Base-by-base conservation (phyloP, 805 yeast species). In the Kodamaea kakaduensis region DNA sequence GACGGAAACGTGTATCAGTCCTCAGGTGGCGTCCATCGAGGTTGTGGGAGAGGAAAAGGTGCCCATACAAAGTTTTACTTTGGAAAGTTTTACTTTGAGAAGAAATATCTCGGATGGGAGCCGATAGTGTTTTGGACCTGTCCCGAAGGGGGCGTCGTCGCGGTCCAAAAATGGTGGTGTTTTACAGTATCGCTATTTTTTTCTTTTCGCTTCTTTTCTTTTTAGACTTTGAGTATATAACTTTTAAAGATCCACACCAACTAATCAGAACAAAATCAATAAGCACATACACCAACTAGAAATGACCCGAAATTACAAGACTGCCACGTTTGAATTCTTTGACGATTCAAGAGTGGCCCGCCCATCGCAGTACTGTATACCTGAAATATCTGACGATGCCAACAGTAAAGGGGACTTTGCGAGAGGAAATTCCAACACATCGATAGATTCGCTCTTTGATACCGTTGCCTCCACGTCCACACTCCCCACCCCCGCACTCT, bases 391-490 rank as follows among this genome's bases (percentile, higher is more conserved):
- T 2, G 21, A 9, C 18, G 33, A 35, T 9, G 23, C 9, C 15
- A 5, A 17, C 9, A 31, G n/a, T 13, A 22, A 15, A 10, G 17
- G 17, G 12, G 24, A 36, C 9, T 28, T 37, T 29, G 23, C 15
- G 3, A 32, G 41, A 22, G 37, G 33, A 18, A 44, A 42, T 20
- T 54, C 58, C 16, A 38, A 46, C 25, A 48, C 54, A 9, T 58
- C 64, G 15, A 52, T 59, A 30, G 53, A 55, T 38, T 57, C 63
- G 27, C 46, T 59, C 15, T 59, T 59, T 34, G 58, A 56, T 42
- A 20, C 31, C 14, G 7, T 24, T 9, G 13, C 30, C 15, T 17
- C 38, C 13, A 22, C 32, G n/a, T 34, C 37, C 3, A 16, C 29
- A 10, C 19, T 31, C 9, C 23, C 52, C 4, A 41, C 51, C 5